These are phyloP conservation scores for Lizanozyma gosingica DNA, from an alignment of 1,139 yeast genomes.

Conservation along the genomic window DNA sequence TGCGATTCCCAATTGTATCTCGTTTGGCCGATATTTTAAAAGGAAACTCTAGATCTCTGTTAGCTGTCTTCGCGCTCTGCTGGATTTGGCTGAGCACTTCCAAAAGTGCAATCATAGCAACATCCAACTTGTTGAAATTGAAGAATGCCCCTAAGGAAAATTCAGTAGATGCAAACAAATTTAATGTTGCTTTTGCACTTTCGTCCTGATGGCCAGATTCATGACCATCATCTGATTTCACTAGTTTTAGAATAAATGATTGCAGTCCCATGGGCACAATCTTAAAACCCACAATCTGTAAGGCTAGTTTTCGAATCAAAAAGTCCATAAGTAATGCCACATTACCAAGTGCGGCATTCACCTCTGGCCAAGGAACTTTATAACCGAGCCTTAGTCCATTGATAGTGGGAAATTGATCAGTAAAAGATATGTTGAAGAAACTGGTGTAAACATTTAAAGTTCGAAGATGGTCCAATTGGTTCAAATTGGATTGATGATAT, in stretches of 20 bases:
- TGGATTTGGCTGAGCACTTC: slow-evolving; percentile 56
- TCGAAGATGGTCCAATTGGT: slow-evolving; percentile 61
- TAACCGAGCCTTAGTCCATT: slow-evolving; percentile 77
- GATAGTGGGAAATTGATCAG: slow-evolving; percentile 79
- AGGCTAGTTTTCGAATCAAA: slow-evolving; percentile 46
- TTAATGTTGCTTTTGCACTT: slow-evolving; percentile 21
- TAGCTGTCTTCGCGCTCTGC: slow-evolving; percentile 34
- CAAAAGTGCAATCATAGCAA: slow-evolving; percentile 67
- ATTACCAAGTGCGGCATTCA: slow-evolving; percentile 90
- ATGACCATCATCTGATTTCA: slow-evolving; percentile 8
- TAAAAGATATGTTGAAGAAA: slow-evolving; percentile 73
- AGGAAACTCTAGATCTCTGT: slow-evolving; percentile 61
- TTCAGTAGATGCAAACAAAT: slow-evolving; percentile 57
- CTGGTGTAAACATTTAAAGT: slow-evolving; percentile 74
- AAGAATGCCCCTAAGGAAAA: slow-evolving; percentile 61
- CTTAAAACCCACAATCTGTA: slow-evolving; percentile 50
- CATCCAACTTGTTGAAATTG: slow-evolving; percentile 62
- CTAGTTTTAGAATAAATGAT: slow-evolving; percentile 63
- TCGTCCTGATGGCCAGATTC: slow-evolving; percentile 1
- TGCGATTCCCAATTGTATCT: slow-evolving; percentile 71
- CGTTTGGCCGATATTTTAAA: slow-evolving; percentile 40
- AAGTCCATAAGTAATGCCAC: slow-evolving; percentile 62
- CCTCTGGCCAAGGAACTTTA: slow-evolving; percentile 80
- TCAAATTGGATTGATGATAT: slow-evolving; percentile 50
- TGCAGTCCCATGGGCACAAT: slow-evolving; percentile 80